Evolutionary conservation across 208 protist species (phyloP), one percentile per base, ranked within the genome.

Genomic region (Acanthamoeba sp.): DNA sequence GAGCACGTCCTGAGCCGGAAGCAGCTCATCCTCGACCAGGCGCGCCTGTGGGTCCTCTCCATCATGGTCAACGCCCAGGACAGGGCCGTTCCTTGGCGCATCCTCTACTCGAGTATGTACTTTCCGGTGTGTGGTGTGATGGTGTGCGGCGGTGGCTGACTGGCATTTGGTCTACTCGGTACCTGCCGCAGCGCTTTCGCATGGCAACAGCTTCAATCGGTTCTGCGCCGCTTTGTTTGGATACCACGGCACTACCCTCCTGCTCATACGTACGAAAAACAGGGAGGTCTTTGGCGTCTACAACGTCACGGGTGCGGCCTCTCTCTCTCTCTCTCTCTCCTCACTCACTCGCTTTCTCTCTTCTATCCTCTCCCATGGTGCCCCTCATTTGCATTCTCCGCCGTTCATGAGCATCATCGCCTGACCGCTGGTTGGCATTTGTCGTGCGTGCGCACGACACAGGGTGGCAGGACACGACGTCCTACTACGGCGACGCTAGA

Each of bases 51-150:
- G 85, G n/a, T 91, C 6, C 48, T 91, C 62, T 40, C 55, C 34
- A 73, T 7, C 29, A 36, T 36, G 18, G 24, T 91, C 38, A 71
- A 73, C 85, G 85, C 52, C 2, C 57, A 91, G 40, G 85, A 91
- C 57, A 12, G 85, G 5, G 36, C 38, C 24, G 57, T 76, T 4
- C 52, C 48, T 34, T 91, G 89, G 89, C 62, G 69, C 32, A n/a
- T 93, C 42, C 89, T 93, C 52, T 93, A 93, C 14, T 93, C 89
- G 5, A 93, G 89, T 93, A 62, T 24, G 55, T n/a, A n/a, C n/a
- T n/a, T n/a, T n/a, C n/a, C n/a, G n/a, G n/a, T n/a, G n/a, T n/a
- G n/a, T n/a, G n/a, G n/a, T n/a, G n/a, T 48, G 14, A n/a, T 40
- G 14, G 34, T n/a, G 29, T 40, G n/a, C 64, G 64, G 59, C 24